These are phyloP conservation scores for Evernia prunastri DNA, from an alignment of 495 filamentous ascomycete species.

Conservation along the genomic window DNA sequence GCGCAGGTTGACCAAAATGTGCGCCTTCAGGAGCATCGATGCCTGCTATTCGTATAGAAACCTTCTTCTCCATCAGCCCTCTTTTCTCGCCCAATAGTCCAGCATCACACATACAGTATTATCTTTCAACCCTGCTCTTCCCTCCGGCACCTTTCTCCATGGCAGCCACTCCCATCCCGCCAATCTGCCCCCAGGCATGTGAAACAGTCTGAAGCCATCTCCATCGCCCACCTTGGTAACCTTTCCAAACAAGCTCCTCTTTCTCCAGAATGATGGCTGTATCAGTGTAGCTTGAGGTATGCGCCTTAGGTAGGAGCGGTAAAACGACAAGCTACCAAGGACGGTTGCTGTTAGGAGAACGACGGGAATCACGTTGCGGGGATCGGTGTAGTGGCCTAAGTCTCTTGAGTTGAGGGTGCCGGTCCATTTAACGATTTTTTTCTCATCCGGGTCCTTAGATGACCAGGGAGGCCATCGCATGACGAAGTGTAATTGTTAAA, in stretches of 20 bases:
- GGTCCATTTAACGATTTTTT: conserved; percentile 38
- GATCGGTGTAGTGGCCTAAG: conserved; percentile 62
- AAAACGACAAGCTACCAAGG: conserved; percentile 41
- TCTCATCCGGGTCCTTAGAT: conserved; percentile 26
- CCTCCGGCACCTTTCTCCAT: conserved; percentile 62
- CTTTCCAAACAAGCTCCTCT: conserved; percentile 66
- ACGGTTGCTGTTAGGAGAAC: conserved; percentile 62
- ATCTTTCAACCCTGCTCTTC: conserved; percentile 59
- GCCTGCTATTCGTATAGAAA: conserved; percentile 83
- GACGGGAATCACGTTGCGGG: conserved; percentile 59
- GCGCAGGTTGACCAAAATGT: conserved; percentile 83
- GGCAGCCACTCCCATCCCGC: conserved; percentile 88
- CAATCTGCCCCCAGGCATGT: conserved; percentile 82
- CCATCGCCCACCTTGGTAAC: conserved; percentile 96
- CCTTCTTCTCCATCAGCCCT: conserved; percentile 31
- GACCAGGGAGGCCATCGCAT: conserved; percentile 53
- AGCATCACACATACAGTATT: conserved; percentile 56
- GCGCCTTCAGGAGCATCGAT: conserved; percentile 88
- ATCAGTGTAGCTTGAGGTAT: conserved; percentile 70
- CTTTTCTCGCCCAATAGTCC: background rate
- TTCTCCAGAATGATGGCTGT: conserved; percentile 54
- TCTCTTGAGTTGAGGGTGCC: conserved; percentile 48
- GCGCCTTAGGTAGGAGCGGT: conserved; percentile 70
- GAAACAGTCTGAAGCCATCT: conserved; percentile 87
- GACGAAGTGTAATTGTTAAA: conserved; percentile 18